Conservation (phyloP, 2,329 filamentous ascomycete genomes). For the Penicillium sp. region DNA sequence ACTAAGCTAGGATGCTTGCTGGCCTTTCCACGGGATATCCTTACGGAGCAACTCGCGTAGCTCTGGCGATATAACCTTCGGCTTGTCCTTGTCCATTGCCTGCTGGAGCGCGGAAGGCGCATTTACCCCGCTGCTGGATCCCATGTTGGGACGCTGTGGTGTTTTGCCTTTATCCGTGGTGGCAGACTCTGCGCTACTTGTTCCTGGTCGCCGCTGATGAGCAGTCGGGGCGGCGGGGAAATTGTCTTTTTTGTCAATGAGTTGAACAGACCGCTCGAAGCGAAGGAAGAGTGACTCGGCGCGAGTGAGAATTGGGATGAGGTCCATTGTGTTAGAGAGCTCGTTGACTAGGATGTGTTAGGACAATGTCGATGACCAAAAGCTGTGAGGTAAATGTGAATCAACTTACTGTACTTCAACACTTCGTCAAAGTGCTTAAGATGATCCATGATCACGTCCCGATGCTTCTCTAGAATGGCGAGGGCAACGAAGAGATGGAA, state of each 20-base stretch:
- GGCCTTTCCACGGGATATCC: conserved; percentile 48
- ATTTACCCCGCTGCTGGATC: conserved; percentile 25
- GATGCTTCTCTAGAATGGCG: conserved; percentile 89
- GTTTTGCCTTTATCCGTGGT: conserved; percentile 32
- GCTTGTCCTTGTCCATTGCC: conserved; percentile 26
- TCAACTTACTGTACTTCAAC: conserved; percentile 78
- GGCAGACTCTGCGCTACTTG: conserved; percentile 6
- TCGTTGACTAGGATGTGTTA: conserved; percentile 68
- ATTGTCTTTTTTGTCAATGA: conserved; percentile 84
- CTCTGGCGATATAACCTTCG: conserved; percentile 59
- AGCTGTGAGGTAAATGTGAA: background rate
- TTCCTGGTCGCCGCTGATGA: conserved; percentile 45
- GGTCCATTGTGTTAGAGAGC: conserved; percentile 85
- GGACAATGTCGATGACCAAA: background rate
- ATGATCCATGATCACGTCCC: conserved; percentile 94
- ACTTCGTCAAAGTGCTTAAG: conserved; percentile 94
- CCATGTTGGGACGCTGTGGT: conserved; percentile 19
- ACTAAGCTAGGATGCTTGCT: conserved; percentile 9
- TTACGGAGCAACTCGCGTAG: conserved; percentile 57
- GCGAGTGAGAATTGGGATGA: conserved; percentile 76
- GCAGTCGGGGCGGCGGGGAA: conserved; percentile 60
- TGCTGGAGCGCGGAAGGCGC: conserved; percentile 16
- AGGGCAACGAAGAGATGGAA: conserved; percentile 94
- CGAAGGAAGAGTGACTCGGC: conserved; percentile 83
- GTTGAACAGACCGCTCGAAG: conserved; percentile 83